Evolutionary conservation across 1,139 yeast species (phyloP), one percentile per base, ranked within the genome.

Genomic region (Dujonia santamariae): DNA sequence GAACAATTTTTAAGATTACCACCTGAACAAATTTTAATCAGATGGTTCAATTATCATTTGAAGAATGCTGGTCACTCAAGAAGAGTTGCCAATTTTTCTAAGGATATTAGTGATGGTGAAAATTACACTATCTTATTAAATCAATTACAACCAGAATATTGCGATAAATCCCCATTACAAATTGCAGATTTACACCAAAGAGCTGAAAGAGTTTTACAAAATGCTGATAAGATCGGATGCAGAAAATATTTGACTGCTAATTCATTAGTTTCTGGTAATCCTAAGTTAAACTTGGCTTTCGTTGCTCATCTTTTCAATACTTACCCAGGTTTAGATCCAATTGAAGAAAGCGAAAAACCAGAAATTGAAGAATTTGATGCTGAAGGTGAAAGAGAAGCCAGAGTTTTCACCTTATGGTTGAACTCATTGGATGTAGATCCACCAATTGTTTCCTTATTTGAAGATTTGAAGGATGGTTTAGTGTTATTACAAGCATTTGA

Each of bases 341-440:
- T 92, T 46, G 95, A 87, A 54, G 98, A 92, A 61, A 78, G 73
- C 41, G 98, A 92, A 58, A 83, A 80, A 51, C 84, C 85, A 19
- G 94, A 83, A 53, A 85, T 90, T 48, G 92, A 84, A 58, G 98
- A 88, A 48, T 92, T 94, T 53, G 99, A 92, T 58, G 98, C 98
- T 13, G 98, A 94, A 65, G 99, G 99, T 43, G 99, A 92, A 66
- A 84, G 98, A 66, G 99, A 92, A 67, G 98, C 98, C 1, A 80
- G 99, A 58, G 99, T 92, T 4, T 92, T 92, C 63, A 94, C 98
- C 9, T 70, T 92, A 50, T 92, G 98, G 98, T 78, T 92, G 54
- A 92, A 92, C 62, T 87, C 97, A 1, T 75, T 92, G 51, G 97
- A 94, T 50, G 97, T 92, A 13, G 94, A 90, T 44, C 97, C 97